Evolutionary conservation across 768 basidiomycete genomes (phyloP).

Genomic region (Hypsizygus marmoreus): DNA sequence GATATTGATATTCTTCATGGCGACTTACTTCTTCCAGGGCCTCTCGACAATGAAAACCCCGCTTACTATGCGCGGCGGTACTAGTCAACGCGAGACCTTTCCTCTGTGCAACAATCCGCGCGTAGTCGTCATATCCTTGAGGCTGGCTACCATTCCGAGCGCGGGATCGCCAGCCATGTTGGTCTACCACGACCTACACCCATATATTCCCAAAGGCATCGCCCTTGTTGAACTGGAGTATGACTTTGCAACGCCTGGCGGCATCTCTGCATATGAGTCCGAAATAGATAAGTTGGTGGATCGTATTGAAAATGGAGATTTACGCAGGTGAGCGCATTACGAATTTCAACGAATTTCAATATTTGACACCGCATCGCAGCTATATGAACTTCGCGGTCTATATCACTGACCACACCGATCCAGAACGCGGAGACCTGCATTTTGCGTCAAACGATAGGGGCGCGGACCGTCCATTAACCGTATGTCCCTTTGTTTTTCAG

Average conservation of each 20-base stretch:
- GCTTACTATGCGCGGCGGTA: not conserved
- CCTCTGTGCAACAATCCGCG: not conserved
- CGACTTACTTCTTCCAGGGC: not conserved
- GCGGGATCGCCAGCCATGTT: not conserved
- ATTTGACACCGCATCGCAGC: not conserved
- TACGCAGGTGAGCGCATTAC: not conserved
- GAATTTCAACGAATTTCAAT: not conserved
- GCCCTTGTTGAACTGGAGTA: not conserved
- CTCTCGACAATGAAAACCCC: not conserved
- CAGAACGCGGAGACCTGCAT: constrained; percentile 4
- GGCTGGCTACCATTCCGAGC: not conserved
- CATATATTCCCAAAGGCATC: not conserved
- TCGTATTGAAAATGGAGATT: not conserved
- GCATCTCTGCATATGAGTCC: not conserved
- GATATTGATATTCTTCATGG: too few species aligned
- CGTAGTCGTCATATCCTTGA: not conserved
- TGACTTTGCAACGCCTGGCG: not conserved
- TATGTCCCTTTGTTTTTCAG: not conserved
- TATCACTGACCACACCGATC: constrained; percentile 5
- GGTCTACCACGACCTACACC: not conserved
- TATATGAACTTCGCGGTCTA: constrained; percentile 1
- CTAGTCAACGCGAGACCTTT: not conserved
- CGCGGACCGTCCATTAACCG: not conserved
- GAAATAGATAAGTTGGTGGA: not conserved
- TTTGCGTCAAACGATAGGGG: not conserved